A percentile compares a stretch with the other conserved stretches of the same genome.
These are phyloP conservation scores for Podaxis sp. DNA, from an alignment of 768 basidiomycete genomes.

Conservation along the genomic window DNA sequence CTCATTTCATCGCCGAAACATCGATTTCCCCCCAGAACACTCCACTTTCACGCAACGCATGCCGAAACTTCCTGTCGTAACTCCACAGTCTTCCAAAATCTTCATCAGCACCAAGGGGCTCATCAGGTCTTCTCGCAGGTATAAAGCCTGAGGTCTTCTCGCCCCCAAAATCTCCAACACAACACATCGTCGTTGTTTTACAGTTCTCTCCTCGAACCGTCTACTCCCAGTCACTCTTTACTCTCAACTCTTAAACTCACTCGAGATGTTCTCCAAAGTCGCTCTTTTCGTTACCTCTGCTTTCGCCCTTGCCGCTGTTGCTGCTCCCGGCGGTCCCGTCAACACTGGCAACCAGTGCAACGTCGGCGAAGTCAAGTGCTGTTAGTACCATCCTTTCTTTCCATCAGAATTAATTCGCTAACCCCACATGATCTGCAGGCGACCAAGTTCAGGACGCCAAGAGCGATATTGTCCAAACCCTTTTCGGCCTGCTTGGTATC, in stretches of 20 bases:
- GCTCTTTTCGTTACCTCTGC: conserved; percentile 13
- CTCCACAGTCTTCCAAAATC: not conserved
- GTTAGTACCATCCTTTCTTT: not conserved
- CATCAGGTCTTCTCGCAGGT: not conserved
- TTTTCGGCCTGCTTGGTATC: conserved; percentile 9
- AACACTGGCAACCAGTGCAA: conserved; percentile 8
- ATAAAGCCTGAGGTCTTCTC: not conserved
- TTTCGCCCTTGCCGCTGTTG: conserved; percentile 14
- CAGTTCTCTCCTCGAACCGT: not conserved
- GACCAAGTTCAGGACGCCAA: not conserved
- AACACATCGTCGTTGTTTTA: conserved; percentile 3
- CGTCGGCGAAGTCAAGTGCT: conserved; percentile 13
- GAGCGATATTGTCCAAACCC: not conserved
- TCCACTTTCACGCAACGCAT: not conserved
- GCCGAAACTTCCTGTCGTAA: not conserved
- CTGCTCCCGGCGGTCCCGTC: conserved; percentile 8
- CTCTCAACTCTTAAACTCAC: conserved; percentile 2
- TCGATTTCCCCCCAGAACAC: not conserved
- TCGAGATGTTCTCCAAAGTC: conserved; percentile 17
- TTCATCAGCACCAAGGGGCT: not conserved
- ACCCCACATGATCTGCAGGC: not conserved
- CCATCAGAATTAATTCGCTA: not conserved
- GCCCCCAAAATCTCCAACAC: not conserved
- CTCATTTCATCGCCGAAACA: conserved; percentile 1
- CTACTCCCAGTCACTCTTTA: conserved; percentile 5